Conservation (phyloP, 495 filamentous ascomycete genomes). For the Neurospora sp. region DNA sequence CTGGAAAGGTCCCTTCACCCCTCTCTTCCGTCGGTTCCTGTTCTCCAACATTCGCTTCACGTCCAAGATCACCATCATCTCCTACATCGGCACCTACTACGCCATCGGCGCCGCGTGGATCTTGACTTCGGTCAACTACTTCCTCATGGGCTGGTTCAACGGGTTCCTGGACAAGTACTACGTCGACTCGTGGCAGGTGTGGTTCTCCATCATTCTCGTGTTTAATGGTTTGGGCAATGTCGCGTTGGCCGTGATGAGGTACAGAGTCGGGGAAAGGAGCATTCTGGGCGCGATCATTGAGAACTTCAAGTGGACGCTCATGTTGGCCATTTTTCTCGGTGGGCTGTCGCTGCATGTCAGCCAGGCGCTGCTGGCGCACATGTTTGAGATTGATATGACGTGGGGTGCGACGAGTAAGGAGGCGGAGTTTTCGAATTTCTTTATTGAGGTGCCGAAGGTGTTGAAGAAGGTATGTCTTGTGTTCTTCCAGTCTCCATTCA, state of each 20-base stretch:
- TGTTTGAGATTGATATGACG: slow-evolving; percentile 64
- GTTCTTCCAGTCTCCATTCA: too few species aligned
- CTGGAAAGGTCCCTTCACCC: slow-evolving; percentile 60
- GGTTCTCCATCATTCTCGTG: slow-evolving; percentile 62
- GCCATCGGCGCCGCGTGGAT: slow-evolving; percentile 73
- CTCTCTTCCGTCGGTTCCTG: slow-evolving; percentile 61
- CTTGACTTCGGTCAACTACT: slow-evolving; percentile 68
- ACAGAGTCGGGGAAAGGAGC: slow-evolving; percentile 50
- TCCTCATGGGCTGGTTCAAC: slow-evolving; percentile 66
- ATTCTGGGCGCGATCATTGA: slow-evolving; percentile 48
- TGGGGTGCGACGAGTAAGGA: slow-evolving; percentile 66
- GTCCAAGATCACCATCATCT: slow-evolving; percentile 70
- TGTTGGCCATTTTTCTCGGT: slow-evolving; percentile 60
- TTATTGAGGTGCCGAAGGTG: slow-evolving; percentile 69
- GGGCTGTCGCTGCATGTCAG: slow-evolving; percentile 59
- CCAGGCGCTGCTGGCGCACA: slow-evolving; percentile 57
- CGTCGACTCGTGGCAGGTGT: slow-evolving; percentile 65
- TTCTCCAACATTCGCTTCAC: slow-evolving; percentile 64
- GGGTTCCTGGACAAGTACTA: slow-evolving; percentile 68
- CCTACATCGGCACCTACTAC: slow-evolving; percentile 83
- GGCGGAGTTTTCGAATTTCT: slow-evolving; percentile 66
- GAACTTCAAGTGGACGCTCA: slow-evolving; percentile 63
- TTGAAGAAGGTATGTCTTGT: slow-evolving; percentile 40
- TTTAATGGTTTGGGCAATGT: slow-evolving; percentile 61
- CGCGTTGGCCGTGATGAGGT: slow-evolving; percentile 55